Evolutionary conservation across 2,329 filamentous ascomycete genomes (phyloP).

Genomic region (Colletotrichum paranaense): DNA sequence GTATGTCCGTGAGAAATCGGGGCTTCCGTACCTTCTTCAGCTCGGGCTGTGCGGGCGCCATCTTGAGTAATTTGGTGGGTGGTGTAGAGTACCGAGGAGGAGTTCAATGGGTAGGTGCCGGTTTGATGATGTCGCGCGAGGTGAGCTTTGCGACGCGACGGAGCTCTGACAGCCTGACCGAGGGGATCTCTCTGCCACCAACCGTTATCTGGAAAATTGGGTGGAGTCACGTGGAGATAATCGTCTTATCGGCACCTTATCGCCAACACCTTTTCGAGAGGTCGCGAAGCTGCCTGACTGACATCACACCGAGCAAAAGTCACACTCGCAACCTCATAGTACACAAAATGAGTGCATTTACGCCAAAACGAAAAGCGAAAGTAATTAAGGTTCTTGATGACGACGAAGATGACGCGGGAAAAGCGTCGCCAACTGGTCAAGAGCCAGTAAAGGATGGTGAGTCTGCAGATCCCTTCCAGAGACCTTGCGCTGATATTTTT

Average conservation of each 20-base stretch:
- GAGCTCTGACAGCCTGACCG: constrained; percentile 30
- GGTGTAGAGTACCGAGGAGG: not conserved
- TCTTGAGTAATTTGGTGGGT: constrained; percentile 60
- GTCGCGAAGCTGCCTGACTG: not conserved
- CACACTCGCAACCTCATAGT: not conserved
- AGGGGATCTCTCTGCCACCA: not conserved
- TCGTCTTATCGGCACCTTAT: constrained; percentile 40
- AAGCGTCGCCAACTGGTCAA: constrained; percentile 37
- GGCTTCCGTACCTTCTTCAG: constrained; percentile 84
- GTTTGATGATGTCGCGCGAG: constrained; percentile 18
- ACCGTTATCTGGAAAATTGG: constrained; percentile 35
- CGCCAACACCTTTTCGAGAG: not conserved
- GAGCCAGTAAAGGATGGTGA: constrained; percentile 50
- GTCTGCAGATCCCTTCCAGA: constrained; percentile 39
- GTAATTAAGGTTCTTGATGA: constrained; percentile 80
- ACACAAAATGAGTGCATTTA: constrained; percentile 64
- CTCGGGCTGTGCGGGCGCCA: constrained; percentile 99
- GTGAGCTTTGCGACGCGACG: constrained; percentile 32
- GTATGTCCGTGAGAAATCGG: constrained; percentile 38
- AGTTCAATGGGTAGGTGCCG: constrained; percentile 4
- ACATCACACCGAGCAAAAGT: not conserved
- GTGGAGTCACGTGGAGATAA: constrained; percentile 62
- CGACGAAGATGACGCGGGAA: constrained; percentile 57
- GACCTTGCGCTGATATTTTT: constrained; percentile 41
- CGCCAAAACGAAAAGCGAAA: constrained; percentile 75